Conservation (phyloP, 2,329 filamentous ascomycete species). For the Claviceps pazoutovae region DNA sequence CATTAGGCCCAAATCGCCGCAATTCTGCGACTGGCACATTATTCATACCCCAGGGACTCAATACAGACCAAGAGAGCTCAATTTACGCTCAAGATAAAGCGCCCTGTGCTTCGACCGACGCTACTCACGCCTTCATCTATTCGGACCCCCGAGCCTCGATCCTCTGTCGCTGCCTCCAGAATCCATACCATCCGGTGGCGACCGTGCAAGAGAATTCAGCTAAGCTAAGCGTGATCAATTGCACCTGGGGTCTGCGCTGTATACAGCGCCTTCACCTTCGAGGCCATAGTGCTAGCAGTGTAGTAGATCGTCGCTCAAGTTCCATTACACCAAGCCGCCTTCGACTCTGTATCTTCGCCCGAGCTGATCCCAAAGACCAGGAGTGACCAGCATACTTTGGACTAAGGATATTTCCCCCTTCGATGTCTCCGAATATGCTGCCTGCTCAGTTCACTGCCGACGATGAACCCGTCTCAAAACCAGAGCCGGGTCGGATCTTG, state of each 20-base stretch:
- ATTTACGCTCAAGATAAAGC: neutral
- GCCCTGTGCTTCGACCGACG: neutral
- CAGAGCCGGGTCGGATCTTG: constrained; percentile 21
- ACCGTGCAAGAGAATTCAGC: neutral
- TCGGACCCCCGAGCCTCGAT: neutral
- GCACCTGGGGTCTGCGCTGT: constrained; percentile 4
- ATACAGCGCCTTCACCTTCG: constrained; percentile 1
- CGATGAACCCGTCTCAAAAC: neutral
- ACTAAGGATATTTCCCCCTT: constrained; percentile 13
- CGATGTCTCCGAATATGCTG: constrained; percentile 16
- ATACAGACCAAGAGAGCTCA: neutral
- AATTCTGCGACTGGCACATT: neutral
- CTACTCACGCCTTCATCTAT: neutral
- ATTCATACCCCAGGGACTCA: neutral
- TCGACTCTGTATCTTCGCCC: constrained; percentile 6
- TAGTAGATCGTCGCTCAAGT: neutral
- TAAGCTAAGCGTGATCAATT: neutral
- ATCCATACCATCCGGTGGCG: neutral
- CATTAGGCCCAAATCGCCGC: neutral
- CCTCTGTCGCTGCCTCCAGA: neutral
- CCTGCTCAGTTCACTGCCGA: neutral
- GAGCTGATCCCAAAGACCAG: neutral
- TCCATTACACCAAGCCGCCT: constrained; percentile 11
- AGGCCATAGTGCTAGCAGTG: neutral
- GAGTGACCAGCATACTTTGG: neutral